A percentile compares a stretch with the other conserved stretches of the same genome.
These are phyloP conservation scores for Penicillium psychrofluorescens DNA, from an alignment of 495 filamentous ascomycete species.

Conservation along the genomic window DNA sequence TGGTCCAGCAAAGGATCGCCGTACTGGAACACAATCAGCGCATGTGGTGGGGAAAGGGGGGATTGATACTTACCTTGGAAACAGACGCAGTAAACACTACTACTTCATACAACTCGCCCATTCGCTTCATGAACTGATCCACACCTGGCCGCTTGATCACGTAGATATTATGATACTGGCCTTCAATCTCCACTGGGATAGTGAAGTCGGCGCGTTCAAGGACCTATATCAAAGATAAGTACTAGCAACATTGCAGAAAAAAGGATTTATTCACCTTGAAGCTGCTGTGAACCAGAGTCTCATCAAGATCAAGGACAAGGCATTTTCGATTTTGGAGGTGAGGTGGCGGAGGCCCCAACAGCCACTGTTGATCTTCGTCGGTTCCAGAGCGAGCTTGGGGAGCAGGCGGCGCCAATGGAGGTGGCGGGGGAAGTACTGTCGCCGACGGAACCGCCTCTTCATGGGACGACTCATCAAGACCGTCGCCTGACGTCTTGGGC, in stretches of 20 bases:
- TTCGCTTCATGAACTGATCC: slow-evolving; percentile 97
- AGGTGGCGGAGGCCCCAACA: slow-evolving; percentile 72
- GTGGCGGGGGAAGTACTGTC: slow-evolving; percentile 49
- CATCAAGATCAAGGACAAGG: slow-evolving; percentile 90
- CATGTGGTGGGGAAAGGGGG: background rate
- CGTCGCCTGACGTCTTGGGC: slow-evolving; percentile 7
- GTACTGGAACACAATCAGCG: slow-evolving; percentile 50
- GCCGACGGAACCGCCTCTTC: slow-evolving; percentile 28
- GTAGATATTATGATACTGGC: slow-evolving; percentile 98
- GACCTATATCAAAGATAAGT: slow-evolving; percentile 53
- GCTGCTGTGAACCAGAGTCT: slow-evolving; percentile 98
- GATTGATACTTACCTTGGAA: slow-evolving; percentile 66
- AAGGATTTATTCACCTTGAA: slow-evolving; percentile 68
- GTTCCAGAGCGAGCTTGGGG: slow-evolving; percentile 20
- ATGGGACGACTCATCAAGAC: slow-evolving; percentile 11
- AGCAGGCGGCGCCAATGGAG: slow-evolving; percentile 44
- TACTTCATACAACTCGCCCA: slow-evolving; percentile 96
- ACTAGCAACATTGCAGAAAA: background rate
- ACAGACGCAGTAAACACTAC: slow-evolving; percentile 99
- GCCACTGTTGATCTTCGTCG: slow-evolving; percentile 53
- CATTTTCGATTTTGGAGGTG: slow-evolving; percentile 84
- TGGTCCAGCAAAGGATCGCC: slow-evolving; percentile 95
- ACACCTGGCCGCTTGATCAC: slow-evolving; percentile 98
- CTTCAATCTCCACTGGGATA: slow-evolving; percentile 98
- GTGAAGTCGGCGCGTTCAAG: slow-evolving; percentile 98